Conservation (phyloP, 2,329 filamentous ascomycete species). For the Exophiala alcalophila region DNA sequence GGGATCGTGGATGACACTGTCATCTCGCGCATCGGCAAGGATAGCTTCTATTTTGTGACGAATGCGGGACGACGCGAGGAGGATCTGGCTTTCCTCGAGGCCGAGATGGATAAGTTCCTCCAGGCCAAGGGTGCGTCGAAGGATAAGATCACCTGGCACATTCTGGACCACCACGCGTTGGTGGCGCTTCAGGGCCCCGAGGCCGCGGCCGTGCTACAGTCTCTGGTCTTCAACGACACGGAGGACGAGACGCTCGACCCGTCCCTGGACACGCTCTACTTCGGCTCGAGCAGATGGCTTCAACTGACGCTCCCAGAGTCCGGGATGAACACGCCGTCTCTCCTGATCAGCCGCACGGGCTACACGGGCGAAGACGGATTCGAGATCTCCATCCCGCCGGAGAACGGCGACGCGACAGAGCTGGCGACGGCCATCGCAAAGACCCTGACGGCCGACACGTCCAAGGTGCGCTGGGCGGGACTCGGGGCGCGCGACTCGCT, state of each 20-base stretch:
- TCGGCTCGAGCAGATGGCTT: conserved; percentile 70
- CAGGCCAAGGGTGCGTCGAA: conserved; percentile 47
- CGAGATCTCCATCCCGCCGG: conserved; percentile 79
- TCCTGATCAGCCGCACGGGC: conserved; percentile 81
- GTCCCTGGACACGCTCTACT: conserved; percentile 69
- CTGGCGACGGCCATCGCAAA: conserved; percentile 58
- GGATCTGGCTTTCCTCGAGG: conserved; percentile 72
- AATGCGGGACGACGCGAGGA: conserved; percentile 92
- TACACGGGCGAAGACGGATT: conserved; percentile 99
- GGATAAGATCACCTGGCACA: conserved; percentile 63
- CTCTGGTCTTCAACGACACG: conserved; percentile 55
- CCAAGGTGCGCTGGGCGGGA: conserved; percentile 75
- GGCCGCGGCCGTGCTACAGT: conserved; percentile 65
- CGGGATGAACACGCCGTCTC: conserved; percentile 48
- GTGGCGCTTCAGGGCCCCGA: conserved; percentile 87
- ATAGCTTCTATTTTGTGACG: conserved; percentile 87
- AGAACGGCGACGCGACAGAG: conserved; percentile 54
- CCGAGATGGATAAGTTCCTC: conserved; percentile 63
- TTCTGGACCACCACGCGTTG: conserved; percentile 71
- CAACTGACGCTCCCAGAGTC: conserved; percentile 60
- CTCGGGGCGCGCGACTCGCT: conserved; percentile 89
- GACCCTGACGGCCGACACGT: conserved; percentile 62
- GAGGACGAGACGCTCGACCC: conserved; percentile 40
- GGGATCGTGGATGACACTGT: conserved; percentile 95
- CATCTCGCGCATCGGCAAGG: conserved; percentile 71